These are phyloP conservation scores for Stipa capillata DNA, from an alignment of 176 grass and related monocot genomes.

Conservation along the genomic window DNA sequence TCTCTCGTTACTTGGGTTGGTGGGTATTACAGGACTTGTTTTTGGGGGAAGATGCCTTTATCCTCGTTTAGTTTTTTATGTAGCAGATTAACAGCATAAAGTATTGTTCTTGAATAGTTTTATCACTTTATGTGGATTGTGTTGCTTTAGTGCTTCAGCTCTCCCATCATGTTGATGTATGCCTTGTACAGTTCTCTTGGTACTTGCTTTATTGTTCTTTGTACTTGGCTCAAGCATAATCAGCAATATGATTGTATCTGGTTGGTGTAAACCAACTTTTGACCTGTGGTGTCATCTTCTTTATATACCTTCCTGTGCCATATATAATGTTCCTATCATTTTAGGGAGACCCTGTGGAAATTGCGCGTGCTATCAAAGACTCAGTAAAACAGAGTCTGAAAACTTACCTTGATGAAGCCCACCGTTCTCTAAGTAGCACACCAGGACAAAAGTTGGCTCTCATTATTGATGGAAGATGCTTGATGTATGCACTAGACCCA, in stretches of 20 bases:
- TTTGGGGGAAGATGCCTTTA: background rate
- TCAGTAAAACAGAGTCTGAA: slow-evolving; percentile 74
- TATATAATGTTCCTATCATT: slow-evolving; percentile 7
- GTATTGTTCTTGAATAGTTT: background rate
- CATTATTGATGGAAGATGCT: slow-evolving; percentile 97
- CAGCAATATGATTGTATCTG: background rate
- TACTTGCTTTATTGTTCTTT: background rate
- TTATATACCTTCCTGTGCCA: background rate
- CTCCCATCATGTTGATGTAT: background rate
- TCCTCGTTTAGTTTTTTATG: background rate
- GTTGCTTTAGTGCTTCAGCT: background rate
- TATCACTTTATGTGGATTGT: background rate
- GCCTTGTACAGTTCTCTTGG: too few relatives aligned
- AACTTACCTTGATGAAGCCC: slow-evolving; percentile 76
- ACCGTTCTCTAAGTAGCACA: slow-evolving; percentile 26
- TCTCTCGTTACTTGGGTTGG: slow-evolving; percentile 5
- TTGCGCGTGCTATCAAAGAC: slow-evolving; percentile 82
- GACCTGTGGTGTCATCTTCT: background rate
- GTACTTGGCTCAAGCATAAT: slow-evolving; percentile 19
- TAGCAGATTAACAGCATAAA: too few relatives aligned
- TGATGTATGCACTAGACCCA: slow-evolving; percentile 98
- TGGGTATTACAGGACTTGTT: background rate
- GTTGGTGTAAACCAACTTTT: background rate
- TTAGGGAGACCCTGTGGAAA: slow-evolving; percentile 93
- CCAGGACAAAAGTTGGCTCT: slow-evolving; percentile 64